Base-by-base conservation (phyloP, 768 basidiomycete genomes). In the Tricholomella constricta region DNA sequence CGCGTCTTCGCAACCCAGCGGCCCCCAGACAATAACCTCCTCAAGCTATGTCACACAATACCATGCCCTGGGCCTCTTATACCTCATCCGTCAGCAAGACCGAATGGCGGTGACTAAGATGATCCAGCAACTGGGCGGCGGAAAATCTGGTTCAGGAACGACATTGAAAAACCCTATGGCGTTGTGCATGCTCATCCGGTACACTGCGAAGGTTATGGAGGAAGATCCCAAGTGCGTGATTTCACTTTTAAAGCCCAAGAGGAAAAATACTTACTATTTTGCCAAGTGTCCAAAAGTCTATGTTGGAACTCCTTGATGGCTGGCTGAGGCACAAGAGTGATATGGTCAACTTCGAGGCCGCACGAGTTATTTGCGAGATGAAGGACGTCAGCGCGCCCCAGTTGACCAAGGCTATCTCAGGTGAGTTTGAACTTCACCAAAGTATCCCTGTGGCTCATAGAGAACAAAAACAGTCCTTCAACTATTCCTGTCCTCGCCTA, bases 301-400 rank as follows among this genome's bases (percentile, higher is more conserved):
- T 98, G 82, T 77, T 93, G 47, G 97, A 98, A 58, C 80, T 97
- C 37, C 78, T 98, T 32, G 97, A 98, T 66, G 88, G 90, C 29
- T 95, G 94, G 86, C 76, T 98, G 54, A 85, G 94, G 53, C 97
- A 99, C 74, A 99, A 99, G 78, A 97, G 94, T 61, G 97, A 99
- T 68, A 99, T 98, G 96, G 97, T 99, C 65, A 98, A 98, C 73
- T 91, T 94, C 56, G 97, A 99, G 70, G 97, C 97, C 19, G 96
- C 97, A 3, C 89, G 97, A 38, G 95, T 87, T 6, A 96, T 99
- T 57, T 98, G 95, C 68, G 96, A 98, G 69, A 91, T 96, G 90
- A 90, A 87, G 71, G 84, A 86, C 55, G 88, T 94, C 25, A 79
- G 85, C 23, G 68, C 85, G 7, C 70, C 81, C 4, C 94, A 98